These are phyloP conservation scores for Colletotrichum falcatum DNA, from an alignment of 2,329 filamentous ascomycete species.

Conservation along the genomic window DNA sequence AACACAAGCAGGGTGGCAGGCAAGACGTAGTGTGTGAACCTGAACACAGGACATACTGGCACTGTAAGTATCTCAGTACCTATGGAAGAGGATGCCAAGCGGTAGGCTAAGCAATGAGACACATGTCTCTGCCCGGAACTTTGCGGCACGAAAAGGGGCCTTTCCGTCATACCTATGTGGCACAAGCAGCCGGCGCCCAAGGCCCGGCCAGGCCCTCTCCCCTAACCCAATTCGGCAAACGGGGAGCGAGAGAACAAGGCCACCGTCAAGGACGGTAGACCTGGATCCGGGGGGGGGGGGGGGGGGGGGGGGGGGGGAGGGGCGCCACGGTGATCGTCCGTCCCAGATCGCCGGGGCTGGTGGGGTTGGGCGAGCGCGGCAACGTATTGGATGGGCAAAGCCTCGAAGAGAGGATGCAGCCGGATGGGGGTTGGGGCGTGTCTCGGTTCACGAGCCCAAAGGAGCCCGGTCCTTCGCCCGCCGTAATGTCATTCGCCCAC, in stretches of 20 bases:
- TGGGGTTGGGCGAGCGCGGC: too few species aligned
- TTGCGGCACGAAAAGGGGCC: not conserved
- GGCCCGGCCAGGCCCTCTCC: not conserved
- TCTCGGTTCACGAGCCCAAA: slow-evolving; percentile 11
- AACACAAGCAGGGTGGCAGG: not conserved
- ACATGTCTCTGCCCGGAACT: slow-evolving; percentile 13
- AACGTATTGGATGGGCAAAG: not conserved
- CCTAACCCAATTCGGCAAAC: not conserved
- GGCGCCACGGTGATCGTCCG: not conserved
- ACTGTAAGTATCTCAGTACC: not conserved
- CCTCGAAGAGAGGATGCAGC: not conserved
- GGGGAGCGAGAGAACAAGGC: not conserved
- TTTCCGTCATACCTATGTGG: not conserved
- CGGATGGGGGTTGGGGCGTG: slow-evolving; percentile 20
- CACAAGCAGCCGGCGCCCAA: not conserved
- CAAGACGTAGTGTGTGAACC: not conserved
- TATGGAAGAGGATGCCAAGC: not conserved
- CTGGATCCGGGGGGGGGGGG: not conserved
- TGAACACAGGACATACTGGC: not conserved
- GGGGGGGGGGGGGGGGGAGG: not conserved
- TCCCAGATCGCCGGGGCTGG: slow-evolving; percentile 16
- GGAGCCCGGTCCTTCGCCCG: not conserved
- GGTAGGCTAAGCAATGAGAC: slow-evolving; percentile 18
- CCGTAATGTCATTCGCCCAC: slow-evolving; percentile 1
- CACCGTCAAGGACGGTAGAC: not conserved